Base-by-base conservation (phyloP, 805 yeast genomes). In the Priceomyces carsonii region DNA sequence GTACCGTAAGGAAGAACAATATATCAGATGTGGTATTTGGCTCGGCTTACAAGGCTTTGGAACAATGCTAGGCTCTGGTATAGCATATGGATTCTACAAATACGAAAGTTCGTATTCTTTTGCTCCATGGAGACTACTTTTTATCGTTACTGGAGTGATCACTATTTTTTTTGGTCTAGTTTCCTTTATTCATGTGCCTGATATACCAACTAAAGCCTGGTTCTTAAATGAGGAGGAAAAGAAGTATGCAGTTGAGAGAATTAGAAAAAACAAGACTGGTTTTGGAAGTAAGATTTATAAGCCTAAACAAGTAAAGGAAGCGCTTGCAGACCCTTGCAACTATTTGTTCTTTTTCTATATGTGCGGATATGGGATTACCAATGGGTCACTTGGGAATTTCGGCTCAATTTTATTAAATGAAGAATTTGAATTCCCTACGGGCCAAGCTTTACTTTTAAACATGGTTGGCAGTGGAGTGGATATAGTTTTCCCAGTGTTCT, bases 201-300 rank as follows among this genome's bases (percentile, higher is more conserved):
- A 58, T 38, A 37, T 39, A 12, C 59, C 59, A 15, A 53, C 51
- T 5, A 47, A 51, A 26, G 69, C 73, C 3, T 62, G 61, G 57
- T 76, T 75, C 42, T 55, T 75, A 32, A 61, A 52, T 12, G 65
- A 58, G 19, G 55, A 55, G 21, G 76, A 74, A 43, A 62, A 53
- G 33, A 45, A 36, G 13, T 55, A 66, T 51, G 71, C 72, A 26
- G 75, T 75, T 25, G 75, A 68, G 53, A 68, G 79, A 45, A 76
- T 74, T 44, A 71, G 79, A 43, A 47, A 45, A 18, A 77, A 72
- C 57, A 73, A 70, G 46, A 79, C 71, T 41, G 85, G 84, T 31
- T 71, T 73, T 50, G 80, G 81, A 38, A 73, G 68, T 43, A 69
- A 60, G 43, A 56, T 63, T 29, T 75, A 79, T 67, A 78, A 78